Base-by-base conservation (phyloP, 73 alveolate species). In the Paramecium biaurelia region DNA sequence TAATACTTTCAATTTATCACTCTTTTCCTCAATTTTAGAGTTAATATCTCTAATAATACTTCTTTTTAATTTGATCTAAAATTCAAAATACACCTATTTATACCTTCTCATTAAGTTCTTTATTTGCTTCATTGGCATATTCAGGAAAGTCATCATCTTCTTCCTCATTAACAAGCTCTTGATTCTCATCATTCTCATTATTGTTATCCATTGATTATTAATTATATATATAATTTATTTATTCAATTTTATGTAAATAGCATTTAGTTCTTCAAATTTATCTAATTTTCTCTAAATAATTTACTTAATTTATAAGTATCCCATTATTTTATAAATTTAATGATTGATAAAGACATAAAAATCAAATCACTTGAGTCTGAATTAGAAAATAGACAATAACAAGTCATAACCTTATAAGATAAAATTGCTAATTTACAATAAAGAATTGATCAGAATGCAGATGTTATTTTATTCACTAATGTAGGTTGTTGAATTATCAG, bases 81-180 rank as follows among this genome's bases (percentile, higher is more conserved):
- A 67, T 20, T 63, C 21, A n/a, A 21, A 9, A 18, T 47, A 32
- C 30, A 4, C 20, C 10, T 72, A 4, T 4, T 1, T 15, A 38
- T 95, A 95, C 98, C 47, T 94, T 95, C 32, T 92, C 94, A 95
- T 97, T 95, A 59, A 97, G 95, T 35, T 94, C 96, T 67, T 97
- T 97, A 95, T 97, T 97, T 79, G 95, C 93, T 92, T 97, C 99
- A 85, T 97, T 97, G 94, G 99, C 99, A 92, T 96, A 97, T 76
- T 93, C 98, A 38, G 99, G 99, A 93, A 97, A 96, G 92, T 97
- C 99, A 53, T 96, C 98, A 72, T 96, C 98, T 12, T 92, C 96
- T 18, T 92, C 95, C 14, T 92, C 95, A 15, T 82, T 92, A 7
- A 37, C 53, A 18, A 28, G 43, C 26, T 63, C 45, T 63, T 26